Percentiles rank a stretch among this genome's conserved stretches.
Evolutionary conservation across 345 rosid species (phyloP).

Genomic region (Stellera chamaejasme): DNA sequence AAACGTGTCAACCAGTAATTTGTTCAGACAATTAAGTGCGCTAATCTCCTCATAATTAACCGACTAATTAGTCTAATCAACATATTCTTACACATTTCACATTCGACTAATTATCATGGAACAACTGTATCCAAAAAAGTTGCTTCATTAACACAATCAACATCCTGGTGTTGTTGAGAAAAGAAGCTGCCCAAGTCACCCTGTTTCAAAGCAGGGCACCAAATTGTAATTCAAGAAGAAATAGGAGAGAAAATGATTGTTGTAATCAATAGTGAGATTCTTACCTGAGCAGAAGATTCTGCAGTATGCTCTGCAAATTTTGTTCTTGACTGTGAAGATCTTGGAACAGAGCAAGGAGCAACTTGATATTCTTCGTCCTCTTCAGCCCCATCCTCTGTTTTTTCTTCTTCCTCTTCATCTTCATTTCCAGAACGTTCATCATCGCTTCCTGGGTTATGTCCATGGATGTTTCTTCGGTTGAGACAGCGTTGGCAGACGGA

Average conservation of each 20-base stretch:
- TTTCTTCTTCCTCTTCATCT: neutral
- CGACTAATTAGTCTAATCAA: no score
- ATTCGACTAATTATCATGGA: conserved; percentile 2
- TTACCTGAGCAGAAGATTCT: conserved; percentile 3
- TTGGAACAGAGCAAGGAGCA: conserved; percentile 25
- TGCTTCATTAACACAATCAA: conserved; percentile 1
- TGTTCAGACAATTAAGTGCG: no score
- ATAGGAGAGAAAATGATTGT: no score
- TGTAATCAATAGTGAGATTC: neutral
- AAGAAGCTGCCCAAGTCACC: neutral
- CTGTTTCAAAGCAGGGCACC: conserved; percentile 4
- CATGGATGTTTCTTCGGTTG: neutral
- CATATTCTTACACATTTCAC: no score
- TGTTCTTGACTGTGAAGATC: conserved; percentile 14
- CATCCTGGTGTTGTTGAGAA: conserved; percentile 7
- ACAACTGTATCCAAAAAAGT: neutral
- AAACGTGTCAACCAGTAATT: no score
- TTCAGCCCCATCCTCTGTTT: neutral
- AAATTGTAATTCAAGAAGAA: neutral
- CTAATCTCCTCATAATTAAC: no score
- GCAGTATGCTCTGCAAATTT: conserved; percentile 4
- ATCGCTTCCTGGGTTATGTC: neutral
- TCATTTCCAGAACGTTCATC: conserved; percentile 8
- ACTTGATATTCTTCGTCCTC: conserved; percentile 36
- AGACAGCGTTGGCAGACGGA: conserved; percentile 30